These are phyloP conservation scores for Russula dissimulans DNA, from an alignment of 768 basidiomycete species.

Conservation along the genomic window DNA sequence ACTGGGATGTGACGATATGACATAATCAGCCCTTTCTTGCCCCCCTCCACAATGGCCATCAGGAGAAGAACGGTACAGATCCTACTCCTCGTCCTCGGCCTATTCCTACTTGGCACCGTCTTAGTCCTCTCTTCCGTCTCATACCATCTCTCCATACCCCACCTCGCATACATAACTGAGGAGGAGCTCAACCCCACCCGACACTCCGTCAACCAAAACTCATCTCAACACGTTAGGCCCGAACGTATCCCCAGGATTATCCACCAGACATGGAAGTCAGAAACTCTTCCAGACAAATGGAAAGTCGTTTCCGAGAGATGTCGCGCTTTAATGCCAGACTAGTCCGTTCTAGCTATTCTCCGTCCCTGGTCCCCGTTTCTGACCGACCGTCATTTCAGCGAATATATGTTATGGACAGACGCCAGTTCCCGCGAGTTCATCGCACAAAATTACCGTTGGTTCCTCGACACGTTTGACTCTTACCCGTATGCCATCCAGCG, in stretches of 20 bases:
- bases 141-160: constrained; percentile 77
- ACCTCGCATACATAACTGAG: constrained; percentile 72
- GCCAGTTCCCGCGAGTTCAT: constrained; percentile 85
- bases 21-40: constrained; percentile 10
- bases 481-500: constrained; percentile 92
- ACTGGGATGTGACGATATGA: constrained; percentile 25
- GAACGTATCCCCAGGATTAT: constrained; percentile 87
- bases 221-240: constrained; percentile 46
- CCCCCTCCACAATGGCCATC: constrained; percentile 21
- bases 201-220: constrained; percentile 53
- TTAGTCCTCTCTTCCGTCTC: constrained; percentile 86
- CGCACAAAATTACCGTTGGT: constrained; percentile 80
- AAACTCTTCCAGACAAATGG: constrained; percentile 78
- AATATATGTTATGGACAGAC: constrained; percentile 98
- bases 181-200: constrained; percentile 55
- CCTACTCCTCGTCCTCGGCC: constrained; percentile 49
- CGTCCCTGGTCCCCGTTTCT: constrained; percentile 1
- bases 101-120: constrained; percentile 82
- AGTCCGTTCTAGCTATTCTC: constrained; percentile 47
- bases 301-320: constrained; percentile 72
- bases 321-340: constrained; percentile 89
- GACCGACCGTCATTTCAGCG: constrained; percentile 38
- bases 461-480: constrained; percentile 85
- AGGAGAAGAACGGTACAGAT: constrained; percentile 39
- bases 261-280: constrained; percentile 98